Conservation (phyloP, 139 green algal genomes). For the Medakamo hakoo region DNA sequence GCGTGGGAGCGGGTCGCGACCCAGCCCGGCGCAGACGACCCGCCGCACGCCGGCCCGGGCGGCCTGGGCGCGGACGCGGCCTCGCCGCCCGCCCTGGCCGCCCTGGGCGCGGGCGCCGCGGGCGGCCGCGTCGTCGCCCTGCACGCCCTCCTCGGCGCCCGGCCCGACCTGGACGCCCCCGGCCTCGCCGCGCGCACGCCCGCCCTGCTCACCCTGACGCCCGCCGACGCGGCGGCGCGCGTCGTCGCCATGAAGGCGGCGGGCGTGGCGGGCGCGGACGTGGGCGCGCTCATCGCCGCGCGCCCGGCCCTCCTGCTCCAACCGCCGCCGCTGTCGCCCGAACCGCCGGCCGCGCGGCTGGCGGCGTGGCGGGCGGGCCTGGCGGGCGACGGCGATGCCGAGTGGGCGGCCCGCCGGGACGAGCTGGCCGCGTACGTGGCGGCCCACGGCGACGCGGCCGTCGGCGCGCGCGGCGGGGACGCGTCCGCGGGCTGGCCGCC, state of each 20-base stretch:
- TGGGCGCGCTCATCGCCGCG: constrained; percentile 25
- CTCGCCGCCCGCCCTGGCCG: not conserved
- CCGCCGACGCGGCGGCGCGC: constrained; percentile 12
- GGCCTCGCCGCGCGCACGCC: constrained; percentile 44
- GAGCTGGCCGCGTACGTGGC: constrained; percentile 35
- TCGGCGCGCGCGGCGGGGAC: constrained; percentile 40
- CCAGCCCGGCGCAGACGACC: too few species aligned
- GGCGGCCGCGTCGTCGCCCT: constrained; percentile 34
- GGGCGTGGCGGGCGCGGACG: constrained; percentile 18
- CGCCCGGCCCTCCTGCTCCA: constrained; percentile 41
- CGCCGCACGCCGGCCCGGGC: too few species aligned
- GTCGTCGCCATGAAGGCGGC: constrained; percentile 38
- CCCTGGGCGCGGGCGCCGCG: constrained; percentile 17
- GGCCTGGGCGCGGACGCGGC: too few species aligned
- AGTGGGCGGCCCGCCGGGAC: constrained; percentile 27
- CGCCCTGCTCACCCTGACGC: constrained; percentile 14
- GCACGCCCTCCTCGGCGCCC: constrained; percentile 34
- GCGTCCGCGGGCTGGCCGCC: constrained; percentile 23
- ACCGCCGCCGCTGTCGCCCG: not conserved
- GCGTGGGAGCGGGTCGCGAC: too few species aligned
- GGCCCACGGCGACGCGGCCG: constrained; percentile 36
- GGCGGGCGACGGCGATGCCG: constrained; percentile 19
- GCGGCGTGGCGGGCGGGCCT: constrained; percentile 46
- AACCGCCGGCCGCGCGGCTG: constrained; percentile 9
- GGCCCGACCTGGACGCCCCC: constrained; percentile 15